Evolutionary conservation across 768 basidiomycete species (phyloP), one percentile per base, ranked within the genome.

Genomic region (Russula compacta): DNA sequence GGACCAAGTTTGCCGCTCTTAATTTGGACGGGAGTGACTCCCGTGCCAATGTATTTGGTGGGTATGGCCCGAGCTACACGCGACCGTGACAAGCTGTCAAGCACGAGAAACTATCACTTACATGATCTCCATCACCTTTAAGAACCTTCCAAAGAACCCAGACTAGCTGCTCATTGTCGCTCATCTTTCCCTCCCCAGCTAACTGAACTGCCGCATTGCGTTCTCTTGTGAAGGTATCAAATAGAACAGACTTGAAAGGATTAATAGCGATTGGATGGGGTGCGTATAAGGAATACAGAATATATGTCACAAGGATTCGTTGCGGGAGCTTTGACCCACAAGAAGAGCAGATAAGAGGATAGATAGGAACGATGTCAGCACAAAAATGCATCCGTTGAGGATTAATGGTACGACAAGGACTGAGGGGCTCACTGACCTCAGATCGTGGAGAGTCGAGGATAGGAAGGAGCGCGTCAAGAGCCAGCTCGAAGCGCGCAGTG

Each of bases 81-180:
- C 44, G n/a, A 35, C n/a, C 6, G 35, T 35, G 32, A 58, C 71
- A 32, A 69, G 62, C 36, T 24, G 57, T 14, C 40, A 40, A 29
- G 17, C 50, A 57, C 14, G 51, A 12, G 54, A 49, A 57, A 24
- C n/a, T 21, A 40, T 59, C 38, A 77, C 83, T 66, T 64, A 89
- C 89, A 77, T 91, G 88, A 61, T 83, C 84, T 19, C 89, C 89
- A 69, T 90, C 87, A 55, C 89, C 89, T 71, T 83, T 87, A 57
- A 91, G 74, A 59, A 91, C 87, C 74, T 91, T 91, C 88, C 88
- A 91, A 61, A 91, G 76, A 47, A 91, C 89, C 87, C 89, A 91
- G 42, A 90, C 86, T 52, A 91, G 75, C 67, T 89, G 89, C 69
- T 90, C 88, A 70, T 83, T 88, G 53, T 78, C 77, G 58, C 81